Evolutionary conservation across 1,284 basidiomycete genomes (phyloP).

Genomic region (Rhodotorula sp.): DNA sequence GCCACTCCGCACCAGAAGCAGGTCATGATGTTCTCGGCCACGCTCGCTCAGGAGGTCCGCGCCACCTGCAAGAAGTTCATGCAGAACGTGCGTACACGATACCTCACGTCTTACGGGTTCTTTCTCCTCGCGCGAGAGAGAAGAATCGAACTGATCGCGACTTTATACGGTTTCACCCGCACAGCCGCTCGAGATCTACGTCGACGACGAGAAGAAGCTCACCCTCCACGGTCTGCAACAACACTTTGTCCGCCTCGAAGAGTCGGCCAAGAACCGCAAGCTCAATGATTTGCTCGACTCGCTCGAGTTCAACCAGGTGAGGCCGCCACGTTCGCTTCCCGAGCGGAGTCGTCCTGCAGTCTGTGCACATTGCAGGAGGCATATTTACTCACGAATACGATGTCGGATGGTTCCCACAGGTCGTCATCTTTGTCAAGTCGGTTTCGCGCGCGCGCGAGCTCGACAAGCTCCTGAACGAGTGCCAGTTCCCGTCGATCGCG

Average conservation of each 20-base stretch:
- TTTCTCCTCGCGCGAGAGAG: background rate
- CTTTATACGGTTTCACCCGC: too few species aligned
- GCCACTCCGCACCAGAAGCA: slow-evolving; percentile 99
- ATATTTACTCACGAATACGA: too few species aligned
- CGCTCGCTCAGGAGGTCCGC: slow-evolving; percentile 93
- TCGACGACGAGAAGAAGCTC: slow-evolving; percentile 98
- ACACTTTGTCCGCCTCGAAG: slow-evolving; percentile 95
- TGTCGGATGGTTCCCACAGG: slow-evolving; percentile 56
- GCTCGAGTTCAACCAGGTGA: slow-evolving; percentile 96
- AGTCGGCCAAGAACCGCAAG: slow-evolving; percentile 94
- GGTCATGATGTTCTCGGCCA: slow-evolving; percentile 99
- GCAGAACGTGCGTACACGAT: slow-evolving; percentile 70
- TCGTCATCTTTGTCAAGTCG: slow-evolving; percentile 99
- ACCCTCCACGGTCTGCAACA: slow-evolving; percentile 98
- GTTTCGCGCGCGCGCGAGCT: slow-evolving; percentile 94
- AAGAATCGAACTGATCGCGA: background rate
- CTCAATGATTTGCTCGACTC: slow-evolving; percentile 94
- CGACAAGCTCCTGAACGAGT: slow-evolving; percentile 92
- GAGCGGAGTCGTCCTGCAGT: background rate
- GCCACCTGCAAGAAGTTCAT: slow-evolving; percentile 99
- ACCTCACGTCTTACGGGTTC: too few species aligned
- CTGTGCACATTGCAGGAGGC: too few species aligned
- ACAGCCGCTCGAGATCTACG: slow-evolving; percentile 98
- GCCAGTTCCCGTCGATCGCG: slow-evolving; percentile 97
- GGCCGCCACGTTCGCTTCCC: slow-evolving; percentile 37